A percentile compares a stretch with the other conserved stretches of the same genome.
These are phyloP conservation scores for Cyanidiococcus yangmingshanensis DNA, from an alignment of 23 red algal genomes.

Conservation along the genomic window DNA sequence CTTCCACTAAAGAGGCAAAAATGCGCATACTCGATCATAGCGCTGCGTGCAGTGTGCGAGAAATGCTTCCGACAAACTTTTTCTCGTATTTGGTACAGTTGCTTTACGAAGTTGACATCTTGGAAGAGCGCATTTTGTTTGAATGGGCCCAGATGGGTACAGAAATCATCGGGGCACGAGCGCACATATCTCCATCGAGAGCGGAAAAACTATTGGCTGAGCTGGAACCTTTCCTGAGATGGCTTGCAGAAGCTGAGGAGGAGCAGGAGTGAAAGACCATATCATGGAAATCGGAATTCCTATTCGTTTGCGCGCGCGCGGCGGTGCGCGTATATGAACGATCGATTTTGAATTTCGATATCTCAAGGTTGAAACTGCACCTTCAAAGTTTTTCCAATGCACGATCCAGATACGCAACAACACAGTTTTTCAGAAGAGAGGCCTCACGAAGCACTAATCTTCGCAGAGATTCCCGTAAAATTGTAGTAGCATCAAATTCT, in stretches of 20 bases:
- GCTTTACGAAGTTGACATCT: not conserved
- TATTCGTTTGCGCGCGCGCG: no score
- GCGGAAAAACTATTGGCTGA: not conserved
- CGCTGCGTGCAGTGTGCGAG: not conserved
- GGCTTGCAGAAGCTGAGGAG: conserved; percentile 8
- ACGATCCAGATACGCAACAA: not conserved
- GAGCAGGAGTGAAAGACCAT: not conserved
- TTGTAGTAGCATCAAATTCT: no score
- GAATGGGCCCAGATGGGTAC: not conserved
- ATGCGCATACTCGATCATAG: not conserved
- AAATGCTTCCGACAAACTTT: not conserved
- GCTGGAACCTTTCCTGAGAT: not conserved
- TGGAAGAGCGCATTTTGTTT: not conserved
- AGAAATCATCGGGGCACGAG: not conserved
- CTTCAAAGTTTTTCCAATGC: not conserved
- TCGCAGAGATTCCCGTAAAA: not conserved
- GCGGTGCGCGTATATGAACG: no score
- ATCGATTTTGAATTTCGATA: no score
- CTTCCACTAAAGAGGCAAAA: not conserved
- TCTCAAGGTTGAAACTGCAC: no score
- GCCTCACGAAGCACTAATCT: not conserved
- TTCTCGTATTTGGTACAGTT: conserved; percentile 11
- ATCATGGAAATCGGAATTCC: no score
- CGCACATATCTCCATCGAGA: not conserved
- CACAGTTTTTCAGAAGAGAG: not conserved